phyloP scores from a whole-genome alignment of 768 basidiomycete genomes.

The Dioszegia aurantiaca region DNA sequence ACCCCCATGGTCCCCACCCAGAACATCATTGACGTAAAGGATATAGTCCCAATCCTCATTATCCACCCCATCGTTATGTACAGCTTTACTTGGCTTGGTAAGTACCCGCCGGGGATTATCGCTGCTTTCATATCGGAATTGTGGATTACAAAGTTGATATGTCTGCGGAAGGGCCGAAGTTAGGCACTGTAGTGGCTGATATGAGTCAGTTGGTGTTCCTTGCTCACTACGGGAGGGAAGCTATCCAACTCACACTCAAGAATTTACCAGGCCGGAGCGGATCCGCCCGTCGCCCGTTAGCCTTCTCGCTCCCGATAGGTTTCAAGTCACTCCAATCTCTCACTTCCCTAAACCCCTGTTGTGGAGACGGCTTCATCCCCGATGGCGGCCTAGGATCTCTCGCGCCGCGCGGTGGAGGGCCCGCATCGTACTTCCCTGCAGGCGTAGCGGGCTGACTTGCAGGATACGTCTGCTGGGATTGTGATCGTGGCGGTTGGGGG shows the following conservation, averaged over 20 bases:
- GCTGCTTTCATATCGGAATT: slow-evolving; percentile 88
- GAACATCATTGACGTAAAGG: slow-evolving; percentile 96
- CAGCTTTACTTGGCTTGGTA: slow-evolving; percentile 94
- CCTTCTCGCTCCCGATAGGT: slow-evolving; percentile 66
- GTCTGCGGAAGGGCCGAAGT: slow-evolving; percentile 86
- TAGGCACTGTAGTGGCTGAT: slow-evolving; percentile 64
- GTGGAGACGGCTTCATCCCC: slow-evolving; percentile 14
- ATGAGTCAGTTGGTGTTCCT: slow-evolving; percentile 31
- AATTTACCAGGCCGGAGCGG: slow-evolving; percentile 62
- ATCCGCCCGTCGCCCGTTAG: slow-evolving; percentile 71
- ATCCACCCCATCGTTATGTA: slow-evolving; percentile 94
- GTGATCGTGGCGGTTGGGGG: slow-evolving; percentile 9
- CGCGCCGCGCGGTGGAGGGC: slow-evolving; percentile 20
- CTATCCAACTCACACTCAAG: slow-evolving; percentile 71
- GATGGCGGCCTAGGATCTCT: slow-evolving; percentile 24
- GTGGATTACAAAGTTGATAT: slow-evolving; percentile 89
- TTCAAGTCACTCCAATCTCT: slow-evolving; percentile 73
- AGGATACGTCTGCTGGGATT: slow-evolving; percentile 32
- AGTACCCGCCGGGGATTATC: slow-evolving; percentile 94
- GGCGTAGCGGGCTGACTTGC: slow-evolving; percentile 40
- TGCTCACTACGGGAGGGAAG: too few species aligned
- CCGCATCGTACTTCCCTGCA: slow-evolving; percentile 34
- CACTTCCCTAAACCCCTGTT: slow-evolving; percentile 71
- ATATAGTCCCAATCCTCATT: slow-evolving; percentile 99
- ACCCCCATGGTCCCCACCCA: slow-evolving; percentile 82